Base-by-base conservation (phyloP, 805 yeast species). In the Candida ulmi region DNA sequence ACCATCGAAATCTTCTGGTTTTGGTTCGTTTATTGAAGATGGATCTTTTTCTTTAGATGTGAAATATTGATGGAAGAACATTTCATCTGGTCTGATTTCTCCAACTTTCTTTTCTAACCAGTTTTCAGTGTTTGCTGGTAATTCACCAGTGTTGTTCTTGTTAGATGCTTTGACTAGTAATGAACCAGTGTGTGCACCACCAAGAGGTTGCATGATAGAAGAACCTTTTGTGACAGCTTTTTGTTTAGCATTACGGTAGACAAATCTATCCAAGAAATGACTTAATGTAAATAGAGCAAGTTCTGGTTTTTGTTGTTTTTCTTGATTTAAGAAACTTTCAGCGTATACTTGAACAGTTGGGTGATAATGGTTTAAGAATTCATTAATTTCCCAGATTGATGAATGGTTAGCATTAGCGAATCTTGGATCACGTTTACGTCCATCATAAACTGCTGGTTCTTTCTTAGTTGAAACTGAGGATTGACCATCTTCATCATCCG, bases 181-280 rank as follows among this genome's bases (percentile, higher is more conserved):
- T 5, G 80, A 66, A 9, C 84, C 86, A 17, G 86, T 80, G 46
- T 82, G 84, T 1, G 79, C 72, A 46, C 96, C 97, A 33, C 95
- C 88, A 48, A 93, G 70, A 37, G 99, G 98, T 69, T 93, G 99
- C 98, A 93, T 93, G 58, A 93, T 90, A 33, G 97, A 88, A 4
- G 83, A 70, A 54, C 98, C 98, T 58, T 84, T 80, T n/a, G 80
- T 66, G 26, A 68, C 60, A 16, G 79, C 70, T 61, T 83, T 85
- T 52, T 78, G 83, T 66, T 87, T 88, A 35, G 96, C 87, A 60
- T 88, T 88, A 65, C 87, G 83, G 68, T 93, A 93, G 30, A 93
- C 96, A 65, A 95, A 93, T 61, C 95, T 78, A 63, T 93, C 96
- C 65, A 93, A 72, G 77, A 93, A 93, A 62, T 88, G 97, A 17